Percentiles rank a stretch among this genome's conserved stretches.
phyloP scores from a whole-genome alignment of 2,329 filamentous ascomycete species.

The Monilinia laxa region DNA sequence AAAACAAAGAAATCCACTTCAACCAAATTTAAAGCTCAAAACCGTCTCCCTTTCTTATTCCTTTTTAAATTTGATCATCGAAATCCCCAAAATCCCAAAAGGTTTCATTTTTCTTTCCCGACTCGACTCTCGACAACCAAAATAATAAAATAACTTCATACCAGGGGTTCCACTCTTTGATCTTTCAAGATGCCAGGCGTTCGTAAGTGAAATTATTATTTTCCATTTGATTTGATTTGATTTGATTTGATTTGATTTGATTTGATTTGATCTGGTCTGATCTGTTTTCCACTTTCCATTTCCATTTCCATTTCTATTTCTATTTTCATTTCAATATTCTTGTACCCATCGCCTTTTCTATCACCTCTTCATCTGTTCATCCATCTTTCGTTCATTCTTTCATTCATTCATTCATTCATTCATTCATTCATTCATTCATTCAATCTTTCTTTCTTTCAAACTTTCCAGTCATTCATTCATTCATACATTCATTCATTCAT shows the following conservation, averaged over 20 bases:
- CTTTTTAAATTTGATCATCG: slow-evolving; percentile 13
- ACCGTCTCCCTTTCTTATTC: too few relatives aligned
- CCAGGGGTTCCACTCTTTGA: slow-evolving; percentile 13
- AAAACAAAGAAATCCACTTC: too few relatives aligned
- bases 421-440: too few relatives aligned
- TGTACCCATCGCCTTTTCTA: not conserved
- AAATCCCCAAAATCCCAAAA: not conserved
- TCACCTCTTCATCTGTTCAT: not conserved
- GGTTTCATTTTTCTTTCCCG: slow-evolving; percentile 7
- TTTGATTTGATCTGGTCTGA: too few relatives aligned
- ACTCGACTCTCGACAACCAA: not conserved
- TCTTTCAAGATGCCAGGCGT: slow-evolving; percentile 37
- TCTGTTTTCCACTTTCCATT: not conserved
- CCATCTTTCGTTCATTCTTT: not conserved
- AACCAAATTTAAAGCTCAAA: too few relatives aligned
- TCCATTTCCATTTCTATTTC: slow-evolving; percentile 13
- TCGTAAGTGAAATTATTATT: slow-evolving; percentile 35
- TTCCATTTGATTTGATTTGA: not conserved
- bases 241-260: too few relatives aligned
- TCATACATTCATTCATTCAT: not conserved
- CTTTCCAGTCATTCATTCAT: too few relatives aligned
- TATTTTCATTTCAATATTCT: too few relatives aligned
- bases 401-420: not conserved
- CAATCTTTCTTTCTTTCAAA: too few relatives aligned
- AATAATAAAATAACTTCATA: slow-evolving; percentile 14